Evolutionary conservation across 345 rosid genomes (phyloP).

Genomic region (Heritiera fomes): DNA sequence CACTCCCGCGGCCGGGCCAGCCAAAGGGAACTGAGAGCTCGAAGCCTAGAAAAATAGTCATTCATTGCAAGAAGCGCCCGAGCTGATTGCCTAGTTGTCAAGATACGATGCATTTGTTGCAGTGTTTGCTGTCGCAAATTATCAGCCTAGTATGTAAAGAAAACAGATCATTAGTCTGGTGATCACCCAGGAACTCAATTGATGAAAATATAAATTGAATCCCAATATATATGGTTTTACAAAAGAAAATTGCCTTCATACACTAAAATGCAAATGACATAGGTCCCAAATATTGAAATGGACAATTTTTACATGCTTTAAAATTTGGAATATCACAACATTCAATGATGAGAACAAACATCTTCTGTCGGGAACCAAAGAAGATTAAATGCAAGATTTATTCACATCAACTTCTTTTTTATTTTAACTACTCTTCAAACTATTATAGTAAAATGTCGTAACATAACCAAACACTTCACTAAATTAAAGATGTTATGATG

Average conservation of each 20-base stretch:
- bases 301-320: neutral
- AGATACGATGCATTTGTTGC: slow-evolving; percentile 66
- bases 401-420: neutral
- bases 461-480: neutral
- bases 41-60: slow-evolving; percentile 68
- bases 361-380: neutral
- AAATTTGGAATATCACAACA: neutral
- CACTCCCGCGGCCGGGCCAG: slow-evolving; percentile 70
- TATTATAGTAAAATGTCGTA: neutral
- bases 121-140: slow-evolving; percentile 76
- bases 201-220: neutral
- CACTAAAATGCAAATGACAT: neutral
- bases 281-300: neutral
- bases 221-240: neutral
- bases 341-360: neutral
- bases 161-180: neutral
- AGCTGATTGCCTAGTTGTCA: slow-evolving; percentile 76
- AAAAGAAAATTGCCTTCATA: neutral
- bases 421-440: neutral
- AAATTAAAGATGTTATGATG: neutral
- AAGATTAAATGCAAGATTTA: neutral
- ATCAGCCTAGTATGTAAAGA: slow-evolving; percentile 48
- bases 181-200: neutral
- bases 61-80: slow-evolving; percentile 72
- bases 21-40: slow-evolving; percentile 83